Evolutionary conservation across 495 filamentous ascomycete species (phyloP).

Genomic region (Hypoxylon fuscum): DNA sequence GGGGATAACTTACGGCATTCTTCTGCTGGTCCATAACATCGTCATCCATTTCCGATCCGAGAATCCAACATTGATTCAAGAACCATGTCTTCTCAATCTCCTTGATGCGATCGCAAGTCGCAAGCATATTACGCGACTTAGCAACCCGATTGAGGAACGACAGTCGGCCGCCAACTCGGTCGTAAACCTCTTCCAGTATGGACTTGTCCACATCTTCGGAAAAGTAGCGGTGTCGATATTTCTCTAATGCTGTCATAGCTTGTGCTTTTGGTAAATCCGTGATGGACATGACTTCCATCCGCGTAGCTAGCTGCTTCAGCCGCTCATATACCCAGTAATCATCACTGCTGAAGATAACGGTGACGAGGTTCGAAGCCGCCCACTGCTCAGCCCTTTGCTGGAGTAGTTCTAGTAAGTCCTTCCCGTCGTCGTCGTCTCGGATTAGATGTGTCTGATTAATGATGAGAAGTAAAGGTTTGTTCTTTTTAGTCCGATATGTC

Average conservation of each 20-base stretch:
- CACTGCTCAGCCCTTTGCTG: conserved; percentile 96
- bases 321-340: conserved; percentile 99
- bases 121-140: conserved; percentile 77
- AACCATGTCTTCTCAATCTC: conserved; percentile 91
- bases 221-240: conserved; percentile 77
- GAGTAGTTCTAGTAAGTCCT: conserved; percentile 89
- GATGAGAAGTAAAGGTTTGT: conserved; percentile 82
- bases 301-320: conserved; percentile 85
- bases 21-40: conserved; percentile 99
- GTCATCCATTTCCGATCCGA: conserved; percentile 94
- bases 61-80: conserved; percentile 92
- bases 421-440: conserved; percentile 88
- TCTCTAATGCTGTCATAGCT: conserved; percentile 77
- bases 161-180: conserved; percentile 84
- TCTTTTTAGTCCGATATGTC: conserved; percentile 62
- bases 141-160: conserved; percentile 88
- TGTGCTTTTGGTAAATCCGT: conserved; percentile 78
- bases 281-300: conserved; percentile 90
- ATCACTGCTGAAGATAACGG: conserved; percentile 90
- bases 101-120: conserved; percentile 81
- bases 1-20: too few species aligned
- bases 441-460: conserved; percentile 92
- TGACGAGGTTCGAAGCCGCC: conserved; percentile 89
- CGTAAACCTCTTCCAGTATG: conserved; percentile 78
- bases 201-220: conserved; percentile 62